Evolutionary conservation across 1,284 basidiomycete species (phyloP).

Genomic region (Leccinum fallax): DNA sequence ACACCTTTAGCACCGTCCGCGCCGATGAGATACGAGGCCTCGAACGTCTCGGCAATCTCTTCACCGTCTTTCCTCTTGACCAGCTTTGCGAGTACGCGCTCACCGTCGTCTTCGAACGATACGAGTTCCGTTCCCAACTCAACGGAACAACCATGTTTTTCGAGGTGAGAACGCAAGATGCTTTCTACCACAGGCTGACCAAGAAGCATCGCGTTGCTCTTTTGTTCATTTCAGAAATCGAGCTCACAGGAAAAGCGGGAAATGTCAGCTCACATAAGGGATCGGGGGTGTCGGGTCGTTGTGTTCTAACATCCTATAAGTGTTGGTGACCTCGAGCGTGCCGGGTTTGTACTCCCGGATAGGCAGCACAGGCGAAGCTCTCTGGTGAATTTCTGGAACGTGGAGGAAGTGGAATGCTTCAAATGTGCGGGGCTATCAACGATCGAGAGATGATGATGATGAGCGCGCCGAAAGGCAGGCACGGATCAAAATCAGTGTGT

Average conservation of each 20-base stretch:
- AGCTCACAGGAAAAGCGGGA: not conserved
- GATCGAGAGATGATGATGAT: not conserved
- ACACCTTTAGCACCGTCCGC: not conserved
- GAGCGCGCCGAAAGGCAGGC: not conserved
- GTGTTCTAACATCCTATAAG: constrained; percentile 3
- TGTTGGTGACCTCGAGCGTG: constrained; percentile 19
- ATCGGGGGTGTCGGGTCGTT: constrained; percentile 28
- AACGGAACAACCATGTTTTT: constrained; percentile 27
- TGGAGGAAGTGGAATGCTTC: constrained; percentile 35
- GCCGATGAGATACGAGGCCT: not conserved
- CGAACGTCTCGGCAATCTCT: constrained; percentile 20
- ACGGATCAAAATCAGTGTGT: not conserved
- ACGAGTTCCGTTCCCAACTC: constrained; percentile 37
- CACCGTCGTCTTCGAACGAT: constrained; percentile 35
- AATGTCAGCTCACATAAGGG: constrained; percentile 23
- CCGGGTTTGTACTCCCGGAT: constrained; percentile 25
- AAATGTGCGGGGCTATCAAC: constrained; percentile 33
- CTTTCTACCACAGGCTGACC: constrained; percentile 38
- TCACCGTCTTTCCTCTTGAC: constrained; percentile 20
- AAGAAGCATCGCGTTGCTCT: constrained; percentile 24
- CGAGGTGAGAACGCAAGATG: constrained; percentile 36
- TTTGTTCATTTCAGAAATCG: not conserved
- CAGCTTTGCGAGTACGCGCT: constrained; percentile 28
- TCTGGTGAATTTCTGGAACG: constrained; percentile 20
- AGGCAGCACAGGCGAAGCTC: not conserved